These are phyloP conservation scores for Schizophyllum amplum DNA, from an alignment of 1,284 basidiomycete genomes.

Conservation along the genomic window DNA sequence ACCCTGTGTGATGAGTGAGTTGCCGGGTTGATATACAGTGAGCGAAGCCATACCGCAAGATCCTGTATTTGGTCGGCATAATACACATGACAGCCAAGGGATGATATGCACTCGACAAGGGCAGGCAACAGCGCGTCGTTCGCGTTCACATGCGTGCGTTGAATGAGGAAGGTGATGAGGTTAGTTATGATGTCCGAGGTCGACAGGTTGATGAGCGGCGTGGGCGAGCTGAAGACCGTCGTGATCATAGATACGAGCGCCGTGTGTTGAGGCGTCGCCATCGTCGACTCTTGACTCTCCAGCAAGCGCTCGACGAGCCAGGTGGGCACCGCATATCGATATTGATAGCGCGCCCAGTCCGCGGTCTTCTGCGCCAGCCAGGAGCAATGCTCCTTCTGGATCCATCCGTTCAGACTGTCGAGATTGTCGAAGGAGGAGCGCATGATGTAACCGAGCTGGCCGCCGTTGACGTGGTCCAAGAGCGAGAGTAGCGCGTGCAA, in stretches of 20 bases:
- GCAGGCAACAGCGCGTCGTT: slow-evolving; percentile 65
- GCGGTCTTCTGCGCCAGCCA: slow-evolving; percentile 77
- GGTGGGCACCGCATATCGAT: slow-evolving; percentile 85
- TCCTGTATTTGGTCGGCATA: slow-evolving; percentile 97
- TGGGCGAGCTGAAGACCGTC: slow-evolving; percentile 76
- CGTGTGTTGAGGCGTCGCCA: slow-evolving; percentile 49
- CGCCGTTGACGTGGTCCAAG: slow-evolving; percentile 69
- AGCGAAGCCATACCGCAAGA: slow-evolving; percentile 47
- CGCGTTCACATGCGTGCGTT: slow-evolving; percentile 56
- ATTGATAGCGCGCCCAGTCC: slow-evolving; percentile 87
- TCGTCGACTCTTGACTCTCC: slow-evolving; percentile 53
- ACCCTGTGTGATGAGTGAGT: slow-evolving; percentile 29
- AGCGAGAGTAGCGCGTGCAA: slow-evolving; percentile 70
- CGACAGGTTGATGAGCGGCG: slow-evolving; percentile 82
- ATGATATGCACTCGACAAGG: slow-evolving; percentile 76
- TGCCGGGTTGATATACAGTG: not conserved
- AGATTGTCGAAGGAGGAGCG: slow-evolving; percentile 64
- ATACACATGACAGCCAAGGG: slow-evolving; percentile 85
- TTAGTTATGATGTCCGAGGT: slow-evolving; percentile 85
- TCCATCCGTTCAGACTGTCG: slow-evolving; percentile 63
- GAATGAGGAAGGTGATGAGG: slow-evolving; percentile 67
- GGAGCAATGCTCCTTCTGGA: slow-evolving; percentile 63
- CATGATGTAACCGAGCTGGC: slow-evolving; percentile 69
- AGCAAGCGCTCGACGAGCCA: slow-evolving; percentile 78
- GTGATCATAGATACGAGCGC: slow-evolving; percentile 80